Base-by-base conservation (phyloP, 805 yeast genomes). In the Zygosaccharomyces lentus region DNA sequence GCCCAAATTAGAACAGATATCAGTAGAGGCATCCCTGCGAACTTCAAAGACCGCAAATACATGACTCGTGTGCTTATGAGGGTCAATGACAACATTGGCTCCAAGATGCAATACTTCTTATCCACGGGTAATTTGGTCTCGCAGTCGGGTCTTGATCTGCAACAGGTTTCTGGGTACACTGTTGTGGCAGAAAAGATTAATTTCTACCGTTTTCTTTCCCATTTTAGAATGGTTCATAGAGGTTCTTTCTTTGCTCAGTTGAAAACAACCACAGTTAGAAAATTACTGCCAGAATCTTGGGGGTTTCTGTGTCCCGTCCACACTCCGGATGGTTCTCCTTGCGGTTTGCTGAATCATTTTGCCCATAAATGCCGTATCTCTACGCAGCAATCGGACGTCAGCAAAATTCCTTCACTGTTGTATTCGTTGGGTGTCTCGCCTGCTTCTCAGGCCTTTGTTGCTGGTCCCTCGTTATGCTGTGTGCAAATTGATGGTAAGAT, bases 291-390 rank as follows among this genome's bases (percentile, higher is more conserved):
- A 1, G 99, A 93, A 68, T 87, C 96, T 1, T 93, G 99, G 99
- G 99, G 99, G 2, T 93, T 93, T 78, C 71, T 93, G 58, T 93
- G 99, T 71, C 99, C 99, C 9, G 99, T 93, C 19, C 99, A 93
- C 68, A 93, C 99, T 10, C 99, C 99, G 5, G 99, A 93, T 84
- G 99, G 99, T 58, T 86, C 98, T 42, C 99, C 99, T 16, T 93
- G 99, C 81, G 99, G 99, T 73, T 75, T 93, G 66, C 74, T 93
- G 61, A 93, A 93, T 70, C 99, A 93, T 76, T 82, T 93, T 72
- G 84, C 98, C 8, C 97, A 93, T 71, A 89, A 87, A 68, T 93
- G 99, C 76, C 75, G 77, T 57, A 85, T 93, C 50, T 80, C 96
- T 6, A 90, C 97, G 7, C 66, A 68, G 35, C 81, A 81, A 19